A percentile compares a stretch with the other conserved stretches of the same genome.
phyloP scores from a whole-genome alignment of 2,329 filamentous ascomycete genomes.

The Dissoconium aciculare region DNA sequence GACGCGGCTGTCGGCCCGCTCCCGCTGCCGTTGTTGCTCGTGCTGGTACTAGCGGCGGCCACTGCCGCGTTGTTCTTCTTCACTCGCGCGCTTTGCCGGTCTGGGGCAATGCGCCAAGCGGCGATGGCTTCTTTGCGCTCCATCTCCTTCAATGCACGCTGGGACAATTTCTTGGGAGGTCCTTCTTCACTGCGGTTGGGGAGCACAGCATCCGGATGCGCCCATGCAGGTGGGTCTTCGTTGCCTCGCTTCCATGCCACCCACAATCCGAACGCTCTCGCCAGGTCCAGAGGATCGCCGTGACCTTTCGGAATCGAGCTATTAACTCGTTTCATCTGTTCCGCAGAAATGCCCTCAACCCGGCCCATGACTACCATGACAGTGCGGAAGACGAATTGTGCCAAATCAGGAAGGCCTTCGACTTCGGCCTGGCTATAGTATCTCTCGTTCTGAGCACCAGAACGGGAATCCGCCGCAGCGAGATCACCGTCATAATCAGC shows the following conservation, averaged over 20 bases:
- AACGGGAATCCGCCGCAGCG: slow-evolving; percentile 33
- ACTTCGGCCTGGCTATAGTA: slow-evolving; percentile 50
- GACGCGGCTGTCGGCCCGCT: not conserved
- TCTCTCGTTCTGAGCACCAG: slow-evolving; percentile 38
- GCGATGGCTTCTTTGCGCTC: slow-evolving; percentile 38
- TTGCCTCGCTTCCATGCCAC: slow-evolving; percentile 54
- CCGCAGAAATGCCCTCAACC: slow-evolving; percentile 45
- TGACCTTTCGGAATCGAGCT: slow-evolving; percentile 48
- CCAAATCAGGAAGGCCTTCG: slow-evolving; percentile 43
- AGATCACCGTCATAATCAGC: slow-evolving; percentile 41
- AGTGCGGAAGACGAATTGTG: slow-evolving; percentile 47
- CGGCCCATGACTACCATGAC: slow-evolving; percentile 46
- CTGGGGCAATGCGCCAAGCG: slow-evolving; percentile 28
- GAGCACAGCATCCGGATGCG: slow-evolving; percentile 41
- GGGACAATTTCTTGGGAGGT: slow-evolving; percentile 40
- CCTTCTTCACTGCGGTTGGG: slow-evolving; percentile 35
- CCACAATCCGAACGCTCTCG: slow-evolving; percentile 49
- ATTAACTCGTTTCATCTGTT: slow-evolving; percentile 44
- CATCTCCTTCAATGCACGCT: slow-evolving; percentile 39
- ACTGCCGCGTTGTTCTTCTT: slow-evolving; percentile 11
- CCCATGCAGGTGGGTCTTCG: slow-evolving; percentile 47
- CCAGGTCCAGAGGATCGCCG: slow-evolving; percentile 45
- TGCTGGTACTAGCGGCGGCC: slow-evolving; percentile 5
- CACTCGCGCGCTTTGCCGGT: slow-evolving; percentile 32
- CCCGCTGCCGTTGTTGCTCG: too few species aligned